Base-by-base conservation (phyloP, 1,284 basidiomycete species). In the Singerocomus rubriflavus region DNA sequence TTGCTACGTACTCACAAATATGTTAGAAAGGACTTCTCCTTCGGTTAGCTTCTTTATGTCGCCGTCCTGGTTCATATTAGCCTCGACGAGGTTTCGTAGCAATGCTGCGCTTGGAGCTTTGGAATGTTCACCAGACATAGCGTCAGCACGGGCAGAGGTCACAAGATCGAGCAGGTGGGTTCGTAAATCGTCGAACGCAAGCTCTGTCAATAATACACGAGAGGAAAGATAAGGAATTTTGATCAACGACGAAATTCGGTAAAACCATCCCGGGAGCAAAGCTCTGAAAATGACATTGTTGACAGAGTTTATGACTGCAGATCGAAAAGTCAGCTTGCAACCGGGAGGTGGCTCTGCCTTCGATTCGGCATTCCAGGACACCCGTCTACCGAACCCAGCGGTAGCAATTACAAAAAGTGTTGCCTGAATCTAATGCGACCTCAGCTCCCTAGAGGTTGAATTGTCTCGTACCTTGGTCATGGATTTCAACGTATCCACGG, bases 1-100 rank as follows among this genome's bases (percentile, higher is more conserved):
- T 36, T 11, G 30, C 6, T 40, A n/a, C 14, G 25, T 41, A 58
- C 67, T 59, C 46, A 77, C 76, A 57, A 75, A 77, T 45, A 72
- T 71, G 50, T 77, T 65, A 0, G 76, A 78, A 7, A 77, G 53
- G 8, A 78, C 48, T 46, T 78, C 76, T 17, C 66, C 71, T 31
- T 78, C 75, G 4, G 69, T 72, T 36, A 79, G 51, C 21, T 57
- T 56, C 50, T 65, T 68, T 12, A 58, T 46, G 12, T 62, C 57
- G 4, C 59, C 57, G 1, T 69, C 67, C 34, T 68, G 62, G 0
- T 60, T 53, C 70, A 76, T 70, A 53, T 77, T 79, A 0, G 75
- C 75, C 50, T 71, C 69, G 3, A 77, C 77, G 27, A 78, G 57
- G 57, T 75, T 78, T 32, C 65, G 65, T 36, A 79, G 55, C 27